Percentiles rank a stretch among this genome's conserved stretches.
Evolutionary conservation across 2,329 filamentous ascomycete genomes (phyloP).

Genomic region (Macroventuria anomochaeta): DNA sequence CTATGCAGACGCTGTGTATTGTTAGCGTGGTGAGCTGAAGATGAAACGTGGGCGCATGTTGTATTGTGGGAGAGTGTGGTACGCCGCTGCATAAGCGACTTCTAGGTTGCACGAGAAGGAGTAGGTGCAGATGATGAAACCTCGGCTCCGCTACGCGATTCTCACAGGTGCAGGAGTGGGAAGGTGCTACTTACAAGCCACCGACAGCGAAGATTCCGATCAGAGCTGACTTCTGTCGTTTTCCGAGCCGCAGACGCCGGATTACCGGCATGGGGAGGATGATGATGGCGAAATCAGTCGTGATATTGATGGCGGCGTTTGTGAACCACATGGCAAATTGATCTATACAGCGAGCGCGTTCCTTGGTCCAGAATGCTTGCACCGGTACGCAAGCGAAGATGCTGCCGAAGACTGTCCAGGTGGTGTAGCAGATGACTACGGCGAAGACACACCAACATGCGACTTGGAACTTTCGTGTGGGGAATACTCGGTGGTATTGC

Average conservation of each 20-base stretch:
- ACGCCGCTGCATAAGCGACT: not conserved
- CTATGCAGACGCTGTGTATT: constrained; percentile 40
- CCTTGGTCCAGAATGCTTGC: constrained; percentile 43
- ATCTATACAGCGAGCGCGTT: constrained; percentile 40
- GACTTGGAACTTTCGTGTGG: constrained; percentile 36
- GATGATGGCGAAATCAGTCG: constrained; percentile 44
- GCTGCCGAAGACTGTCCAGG: constrained; percentile 42
- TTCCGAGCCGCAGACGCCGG: constrained; percentile 42
- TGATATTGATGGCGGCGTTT: constrained; percentile 43
- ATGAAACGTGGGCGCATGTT: not conserved
- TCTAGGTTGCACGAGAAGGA: constrained; percentile 8
- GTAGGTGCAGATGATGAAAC: constrained; percentile 13
- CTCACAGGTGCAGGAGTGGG: not conserved
- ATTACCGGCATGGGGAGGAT: constrained; percentile 46
- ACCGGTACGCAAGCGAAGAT: constrained; percentile 45
- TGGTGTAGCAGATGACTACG: constrained; percentile 35
- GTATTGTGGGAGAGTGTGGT: not conserved
- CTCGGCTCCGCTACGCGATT: constrained; percentile 4
- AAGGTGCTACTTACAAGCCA: constrained; percentile 45
- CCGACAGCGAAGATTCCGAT: constrained; percentile 49
- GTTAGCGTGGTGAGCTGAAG: constrained; percentile 10
- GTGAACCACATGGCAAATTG: constrained; percentile 41
- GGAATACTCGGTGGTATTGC: constrained; percentile 43
- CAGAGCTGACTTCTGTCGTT: constrained; percentile 46
- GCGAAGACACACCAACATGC: constrained; percentile 32